A percentile compares a stretch with the other conserved stretches of the same genome.
phyloP scores from a whole-genome alignment of 169 alveolate species.

The Miamiensis avidus region DNA sequence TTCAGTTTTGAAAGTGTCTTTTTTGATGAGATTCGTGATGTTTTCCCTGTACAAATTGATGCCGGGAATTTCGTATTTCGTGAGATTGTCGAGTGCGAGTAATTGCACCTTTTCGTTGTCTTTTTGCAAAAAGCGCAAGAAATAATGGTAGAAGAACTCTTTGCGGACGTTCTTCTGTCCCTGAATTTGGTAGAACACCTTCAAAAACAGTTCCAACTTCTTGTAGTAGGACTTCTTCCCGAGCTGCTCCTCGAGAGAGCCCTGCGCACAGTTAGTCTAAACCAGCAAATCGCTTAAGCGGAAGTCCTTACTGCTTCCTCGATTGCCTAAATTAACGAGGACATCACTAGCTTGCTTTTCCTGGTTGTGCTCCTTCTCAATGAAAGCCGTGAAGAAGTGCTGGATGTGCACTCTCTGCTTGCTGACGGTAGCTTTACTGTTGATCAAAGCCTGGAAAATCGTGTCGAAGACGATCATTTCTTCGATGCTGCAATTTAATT shows the following conservation, averaged over 20 bases:
- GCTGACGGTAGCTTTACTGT: neutral
- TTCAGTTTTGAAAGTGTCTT: neutral
- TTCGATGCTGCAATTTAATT: too few species aligned
- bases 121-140: neutral
- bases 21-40: neutral
- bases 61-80: neutral
- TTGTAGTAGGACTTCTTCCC: neutral
- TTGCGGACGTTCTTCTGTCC: neutral
- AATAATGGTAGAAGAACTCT: neutral
- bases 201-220: neutral
- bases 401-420: neutral
- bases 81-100: neutral
- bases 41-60: neutral
- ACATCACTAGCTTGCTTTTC: too few species aligned
- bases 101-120: neutral
- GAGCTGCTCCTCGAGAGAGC: neutral
- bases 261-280: neutral
- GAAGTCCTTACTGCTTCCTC: too few species aligned
- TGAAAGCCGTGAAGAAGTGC: neutral
- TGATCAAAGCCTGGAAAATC: neutral
- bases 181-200: neutral
- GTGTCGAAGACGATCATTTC: neutral
- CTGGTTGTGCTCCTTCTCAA: neutral
- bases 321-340: too few species aligned
- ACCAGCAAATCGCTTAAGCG: neutral